A percentile compares a stretch with the other conserved stretches of the same genome.
These are phyloP conservation scores for Aspergillus calidoustus DNA, from an alignment of 2,329 filamentous ascomycete genomes.

Conservation along the genomic window DNA sequence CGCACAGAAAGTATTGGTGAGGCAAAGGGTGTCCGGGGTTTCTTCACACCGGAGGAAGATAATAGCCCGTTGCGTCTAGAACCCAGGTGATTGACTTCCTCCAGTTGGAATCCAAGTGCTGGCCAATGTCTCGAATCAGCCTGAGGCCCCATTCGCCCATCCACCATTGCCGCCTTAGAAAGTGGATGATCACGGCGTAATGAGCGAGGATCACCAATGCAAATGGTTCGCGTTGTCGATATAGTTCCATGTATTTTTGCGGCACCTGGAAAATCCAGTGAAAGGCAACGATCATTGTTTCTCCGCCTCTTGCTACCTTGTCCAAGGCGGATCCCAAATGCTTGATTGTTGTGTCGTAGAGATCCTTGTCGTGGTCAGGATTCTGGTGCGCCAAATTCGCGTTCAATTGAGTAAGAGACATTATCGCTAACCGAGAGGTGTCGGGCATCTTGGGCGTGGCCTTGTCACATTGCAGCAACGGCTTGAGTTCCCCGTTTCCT, in stretches of 20 bases:
- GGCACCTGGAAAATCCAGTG: slow-evolving; percentile 65
- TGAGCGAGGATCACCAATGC: slow-evolving; percentile 51
- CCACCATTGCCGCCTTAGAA: slow-evolving; percentile 70
- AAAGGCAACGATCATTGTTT: slow-evolving; percentile 47
- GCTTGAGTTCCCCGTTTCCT: slow-evolving; percentile 30
- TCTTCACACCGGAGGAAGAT: slow-evolving; percentile 24
- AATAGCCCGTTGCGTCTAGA: slow-evolving; percentile 39
- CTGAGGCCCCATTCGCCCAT: slow-evolving; percentile 67
- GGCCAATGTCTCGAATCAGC: slow-evolving; percentile 65
- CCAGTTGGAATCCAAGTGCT: slow-evolving; percentile 33
- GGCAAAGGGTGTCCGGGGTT: not conserved
- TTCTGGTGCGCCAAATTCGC: slow-evolving; percentile 25
- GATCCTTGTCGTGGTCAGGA: slow-evolving; percentile 31
- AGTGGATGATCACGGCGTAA: slow-evolving; percentile 58
- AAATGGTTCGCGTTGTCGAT: slow-evolving; percentile 44
- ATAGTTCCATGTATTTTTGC: slow-evolving; percentile 60
- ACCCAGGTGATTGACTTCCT: slow-evolving; percentile 38
- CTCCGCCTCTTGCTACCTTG: slow-evolving; percentile 35
- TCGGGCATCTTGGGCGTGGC: slow-evolving; percentile 39
- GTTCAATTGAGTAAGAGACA: slow-evolving; percentile 33
- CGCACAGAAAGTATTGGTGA: not conserved
- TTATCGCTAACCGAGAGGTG: slow-evolving; percentile 37
- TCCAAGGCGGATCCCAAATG: slow-evolving; percentile 34
- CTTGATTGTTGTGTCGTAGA: slow-evolving; percentile 34
- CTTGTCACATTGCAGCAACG: slow-evolving; percentile 31